These are phyloP conservation scores for Syzygium aromaticum DNA, from an alignment of 345 rosid species.

Conservation along the genomic window DNA sequence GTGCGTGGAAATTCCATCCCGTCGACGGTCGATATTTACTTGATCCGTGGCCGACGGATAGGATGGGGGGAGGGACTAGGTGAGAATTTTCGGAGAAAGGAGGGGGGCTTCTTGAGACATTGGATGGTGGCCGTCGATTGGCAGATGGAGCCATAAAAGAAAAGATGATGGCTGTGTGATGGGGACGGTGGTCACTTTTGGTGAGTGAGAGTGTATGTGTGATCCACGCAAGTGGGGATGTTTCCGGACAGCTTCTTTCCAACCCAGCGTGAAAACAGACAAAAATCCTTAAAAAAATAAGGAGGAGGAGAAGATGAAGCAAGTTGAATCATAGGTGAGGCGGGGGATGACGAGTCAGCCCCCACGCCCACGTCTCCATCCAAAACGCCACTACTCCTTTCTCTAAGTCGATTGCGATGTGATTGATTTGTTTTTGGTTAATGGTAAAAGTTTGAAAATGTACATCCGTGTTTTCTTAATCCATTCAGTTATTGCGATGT, in stretches of 20 bases:
- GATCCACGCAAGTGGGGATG: background rate
- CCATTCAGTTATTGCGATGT: background rate
- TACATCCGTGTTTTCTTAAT: too few relatives aligned
- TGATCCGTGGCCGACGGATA: background rate
- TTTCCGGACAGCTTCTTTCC: background rate
- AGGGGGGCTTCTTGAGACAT: background rate
- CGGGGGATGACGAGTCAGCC: background rate
- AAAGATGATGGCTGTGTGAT: background rate
- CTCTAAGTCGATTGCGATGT: too few relatives aligned
- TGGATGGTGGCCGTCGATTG: background rate
- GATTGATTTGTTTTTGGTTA: too few relatives aligned
- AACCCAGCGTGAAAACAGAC: background rate
- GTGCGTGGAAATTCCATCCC: background rate
- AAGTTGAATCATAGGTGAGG: background rate
- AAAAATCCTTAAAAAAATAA: background rate
- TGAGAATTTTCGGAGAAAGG: background rate
- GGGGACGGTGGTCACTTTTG: background rate
- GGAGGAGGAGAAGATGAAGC: accelerated
- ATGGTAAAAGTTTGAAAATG: too few relatives aligned
- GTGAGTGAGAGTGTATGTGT: background rate
- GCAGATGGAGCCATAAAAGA: background rate
- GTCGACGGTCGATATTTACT: background rate
- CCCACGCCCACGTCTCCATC: background rate
- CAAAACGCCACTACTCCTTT: background rate
- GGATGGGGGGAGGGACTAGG: background rate